phyloP scores from a whole-genome alignment of 768 basidiomycete species.

The Dentipellis sp. region DNA sequence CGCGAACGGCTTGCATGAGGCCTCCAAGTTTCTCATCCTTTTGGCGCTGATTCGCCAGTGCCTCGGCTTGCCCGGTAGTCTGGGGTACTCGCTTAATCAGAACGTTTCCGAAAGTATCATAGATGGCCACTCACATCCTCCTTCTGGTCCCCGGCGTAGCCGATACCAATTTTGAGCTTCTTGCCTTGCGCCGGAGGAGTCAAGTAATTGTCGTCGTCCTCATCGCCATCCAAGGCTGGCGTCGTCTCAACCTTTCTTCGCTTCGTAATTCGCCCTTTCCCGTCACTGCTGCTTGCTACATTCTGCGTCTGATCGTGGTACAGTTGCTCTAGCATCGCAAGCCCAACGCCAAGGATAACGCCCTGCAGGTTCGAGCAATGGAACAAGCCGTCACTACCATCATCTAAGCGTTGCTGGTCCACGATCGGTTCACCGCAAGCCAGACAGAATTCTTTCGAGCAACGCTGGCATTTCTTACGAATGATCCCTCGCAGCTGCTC shows the following conservation, averaged over 20 bases:
- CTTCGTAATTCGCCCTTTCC: constrained; percentile 20
- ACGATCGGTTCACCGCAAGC: constrained; percentile 38
- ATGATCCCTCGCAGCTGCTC: constrained; percentile 50
- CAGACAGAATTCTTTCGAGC: constrained; percentile 28
- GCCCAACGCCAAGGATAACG: constrained; percentile 82
- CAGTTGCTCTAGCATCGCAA: constrained; percentile 73
- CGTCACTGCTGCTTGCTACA: constrained; percentile 17
- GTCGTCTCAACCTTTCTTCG: constrained; percentile 31
- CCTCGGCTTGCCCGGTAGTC: constrained; percentile 77
- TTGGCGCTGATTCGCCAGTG: constrained; percentile 55
- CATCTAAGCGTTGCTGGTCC: constrained; percentile 16
- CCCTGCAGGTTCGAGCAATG: constrained; percentile 90
- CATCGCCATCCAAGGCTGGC: constrained; percentile 17
- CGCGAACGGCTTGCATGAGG: constrained; percentile 63
- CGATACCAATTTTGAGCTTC: constrained; percentile 72
- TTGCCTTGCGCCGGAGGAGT: constrained; percentile 37
- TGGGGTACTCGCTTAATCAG: constrained; percentile 20
- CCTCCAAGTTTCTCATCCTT: constrained; percentile 70
- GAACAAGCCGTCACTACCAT: constrained; percentile 51
- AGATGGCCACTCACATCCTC: constrained; percentile 64
- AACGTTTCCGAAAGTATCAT: background rate
- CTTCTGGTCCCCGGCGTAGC: constrained; percentile 75
- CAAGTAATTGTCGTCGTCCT: constrained; percentile 45
- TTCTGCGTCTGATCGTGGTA: constrained; percentile 49
- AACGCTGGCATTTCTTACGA: constrained; percentile 41